Evolutionary conservation across 371 early-diverging fungal genomes (phyloP), one percentile per base, ranked within the genome.

Genomic region (Mortierella sp.): DNA sequence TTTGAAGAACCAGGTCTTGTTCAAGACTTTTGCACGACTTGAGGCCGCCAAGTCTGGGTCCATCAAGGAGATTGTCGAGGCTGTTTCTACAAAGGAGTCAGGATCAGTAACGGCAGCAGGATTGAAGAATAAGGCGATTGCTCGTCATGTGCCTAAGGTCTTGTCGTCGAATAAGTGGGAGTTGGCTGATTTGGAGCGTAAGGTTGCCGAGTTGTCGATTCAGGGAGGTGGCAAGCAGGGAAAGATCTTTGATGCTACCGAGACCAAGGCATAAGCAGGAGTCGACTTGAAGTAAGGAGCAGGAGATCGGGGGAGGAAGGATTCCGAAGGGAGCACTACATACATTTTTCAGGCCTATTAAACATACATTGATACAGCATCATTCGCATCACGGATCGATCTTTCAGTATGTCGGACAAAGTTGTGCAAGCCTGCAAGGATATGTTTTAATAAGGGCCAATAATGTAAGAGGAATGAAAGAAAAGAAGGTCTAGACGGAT

Each of bases 1-100:
- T 76, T 72, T 93, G 58, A 91, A 91, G 87, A 89, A 89, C 72
- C 90, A 90, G 70, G 77, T 90, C 78, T 80, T 92, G 11, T 87
- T 90, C 71, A 92, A 90, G 80, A 85, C 89, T 43, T 70, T 94
- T 35, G 93, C 92, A 10, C 71, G 88, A 68, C 76, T 60, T 56
- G 88, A 89, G 70, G 21, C 58, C 35, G 44, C 44, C 8, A 76
- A 75, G 46, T 21, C 82, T 46, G 86, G 86, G 75, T 75, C 82
- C 29, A 79, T 85, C 73, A 76, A 79, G 56, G 75, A 85, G 70
- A 74, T 85, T 55, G 86, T 85, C 8, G 75, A 80, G 63, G 60
- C 77, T 12, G n/a, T 65, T 21, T n/a, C 12, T 3, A 58, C 38
- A 44, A 32, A 27, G 72, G n/a, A 72, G 70, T 11, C 48, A 12